phyloP scores from a whole-genome alignment of 148 eudicot genomes.

The Cornus suecica region DNA sequence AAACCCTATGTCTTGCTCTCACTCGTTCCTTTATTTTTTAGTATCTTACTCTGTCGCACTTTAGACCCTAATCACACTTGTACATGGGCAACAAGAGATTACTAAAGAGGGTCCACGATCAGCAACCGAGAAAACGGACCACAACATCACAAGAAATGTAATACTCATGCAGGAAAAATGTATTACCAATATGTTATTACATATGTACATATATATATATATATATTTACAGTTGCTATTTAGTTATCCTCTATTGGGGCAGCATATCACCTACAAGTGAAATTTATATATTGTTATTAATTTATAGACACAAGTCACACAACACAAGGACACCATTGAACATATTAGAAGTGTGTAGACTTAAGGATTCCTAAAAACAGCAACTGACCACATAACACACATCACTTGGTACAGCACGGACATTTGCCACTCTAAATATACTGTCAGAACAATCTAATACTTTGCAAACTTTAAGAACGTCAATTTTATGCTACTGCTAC shows the following conservation, averaged over 20 bases:
- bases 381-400: not conserved
- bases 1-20: no score
- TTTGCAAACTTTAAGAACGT: not conserved
- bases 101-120: no score
- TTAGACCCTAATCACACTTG: no score
- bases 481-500: not conserved
- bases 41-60: no score
- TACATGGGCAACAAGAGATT: no score
- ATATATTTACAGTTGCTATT: not conserved
- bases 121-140: no score
- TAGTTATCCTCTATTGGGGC: not conserved
- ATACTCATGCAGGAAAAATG: no score
- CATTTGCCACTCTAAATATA: not conserved
- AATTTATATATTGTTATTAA: no score
- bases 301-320: not conserved
- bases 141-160: no score
- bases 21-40: no score
- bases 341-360: not conserved
- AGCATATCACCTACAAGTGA: not conserved
- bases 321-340: not conserved
- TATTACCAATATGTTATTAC: no score
- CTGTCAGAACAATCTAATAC: not conserved
- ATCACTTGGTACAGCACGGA: not conserved
- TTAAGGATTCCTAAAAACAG: not conserved
- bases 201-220: no score